Evolutionary conservation across 768 basidiomycete species (phyloP).

Genomic region (Tylopilus felleus): DNA sequence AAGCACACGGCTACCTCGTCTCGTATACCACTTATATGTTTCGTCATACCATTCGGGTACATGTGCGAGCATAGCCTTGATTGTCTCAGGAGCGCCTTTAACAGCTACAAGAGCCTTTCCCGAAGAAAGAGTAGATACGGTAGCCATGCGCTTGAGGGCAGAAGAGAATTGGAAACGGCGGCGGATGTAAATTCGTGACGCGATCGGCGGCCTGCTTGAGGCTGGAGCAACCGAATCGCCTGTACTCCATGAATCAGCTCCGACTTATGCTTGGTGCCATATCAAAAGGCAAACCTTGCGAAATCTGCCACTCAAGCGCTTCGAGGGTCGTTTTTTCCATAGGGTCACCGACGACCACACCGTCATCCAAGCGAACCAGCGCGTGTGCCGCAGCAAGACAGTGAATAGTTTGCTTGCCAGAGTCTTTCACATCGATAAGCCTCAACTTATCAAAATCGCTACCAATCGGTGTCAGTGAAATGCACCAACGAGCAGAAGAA

Average conservation of each 20-base stretch:
- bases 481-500: background rate
- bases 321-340: constrained; percentile 98
- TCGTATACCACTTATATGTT: constrained; percentile 92
- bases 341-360: constrained; percentile 91
- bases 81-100: constrained; percentile 97
- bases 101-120: constrained; percentile 68
- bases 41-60: constrained; percentile 86
- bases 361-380: constrained; percentile 90
- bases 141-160: constrained; percentile 96
- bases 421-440: constrained; percentile 77
- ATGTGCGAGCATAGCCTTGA: constrained; percentile 75
- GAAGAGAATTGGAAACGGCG: constrained; percentile 98
- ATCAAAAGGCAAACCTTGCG: constrained; percentile 46
- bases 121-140: constrained; percentile 65
- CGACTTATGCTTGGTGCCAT: background rate
- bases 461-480: constrained; percentile 3
- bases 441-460: constrained; percentile 60
- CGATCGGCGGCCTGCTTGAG: constrained; percentile 47
- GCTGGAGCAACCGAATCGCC: constrained; percentile 70
- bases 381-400: constrained; percentile 95
- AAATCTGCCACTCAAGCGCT: constrained; percentile 84
- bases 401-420: constrained; percentile 72
- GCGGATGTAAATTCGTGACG: constrained; percentile 66
- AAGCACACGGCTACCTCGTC: constrained; percentile 89
- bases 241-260: constrained; percentile 11